Conservation (phyloP, 345 rosid genomes). For the Diplotaxis tenuifolia region DNA sequence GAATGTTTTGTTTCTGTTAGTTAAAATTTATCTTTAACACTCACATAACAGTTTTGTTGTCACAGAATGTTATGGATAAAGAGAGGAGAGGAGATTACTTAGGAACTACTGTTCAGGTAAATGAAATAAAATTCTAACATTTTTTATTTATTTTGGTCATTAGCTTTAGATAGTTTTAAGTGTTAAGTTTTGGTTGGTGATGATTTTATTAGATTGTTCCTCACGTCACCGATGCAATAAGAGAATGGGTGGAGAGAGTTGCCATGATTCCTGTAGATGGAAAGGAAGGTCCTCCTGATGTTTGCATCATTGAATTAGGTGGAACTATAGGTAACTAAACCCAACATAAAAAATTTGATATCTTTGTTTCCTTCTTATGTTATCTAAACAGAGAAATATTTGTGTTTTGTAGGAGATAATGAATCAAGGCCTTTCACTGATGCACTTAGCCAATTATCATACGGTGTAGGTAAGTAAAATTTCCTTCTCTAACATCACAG, state of each 20-base stretch:
- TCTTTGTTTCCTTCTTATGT: conserved; percentile 6
- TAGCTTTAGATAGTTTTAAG: neutral
- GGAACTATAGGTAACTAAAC: conserved; percentile 73
- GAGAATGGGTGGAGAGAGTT: conserved; percentile 85
- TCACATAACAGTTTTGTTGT: neutral
- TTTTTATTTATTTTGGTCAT: neutral
- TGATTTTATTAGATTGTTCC: conserved; percentile 69
- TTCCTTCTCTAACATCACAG: neutral
- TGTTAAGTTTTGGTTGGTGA: conserved; percentile 4
- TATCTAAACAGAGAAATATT: conserved; percentile 3
- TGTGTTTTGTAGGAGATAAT: conserved; percentile 67
- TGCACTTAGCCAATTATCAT: conserved; percentile 91
- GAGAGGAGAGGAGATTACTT: conserved; percentile 87
- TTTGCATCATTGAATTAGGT: conserved; percentile 93
- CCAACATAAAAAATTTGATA: neutral
- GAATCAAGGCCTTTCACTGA: conserved; percentile 90
- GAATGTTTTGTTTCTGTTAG: neutral
- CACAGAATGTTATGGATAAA: conserved; percentile 61
- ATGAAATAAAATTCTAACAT: neutral
- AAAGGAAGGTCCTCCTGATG: conserved; percentile 78
- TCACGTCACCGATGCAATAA: conserved; percentile 88
- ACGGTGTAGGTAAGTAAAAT: conserved; percentile 63
- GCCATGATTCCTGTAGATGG: conserved; percentile 84
- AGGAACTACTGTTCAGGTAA: conserved; percentile 85
- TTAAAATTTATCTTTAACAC: neutral